Evolutionary conservation across 2,329 filamentous ascomycete species (phyloP).

Genomic region (Lecanicillium sp.): DNA sequence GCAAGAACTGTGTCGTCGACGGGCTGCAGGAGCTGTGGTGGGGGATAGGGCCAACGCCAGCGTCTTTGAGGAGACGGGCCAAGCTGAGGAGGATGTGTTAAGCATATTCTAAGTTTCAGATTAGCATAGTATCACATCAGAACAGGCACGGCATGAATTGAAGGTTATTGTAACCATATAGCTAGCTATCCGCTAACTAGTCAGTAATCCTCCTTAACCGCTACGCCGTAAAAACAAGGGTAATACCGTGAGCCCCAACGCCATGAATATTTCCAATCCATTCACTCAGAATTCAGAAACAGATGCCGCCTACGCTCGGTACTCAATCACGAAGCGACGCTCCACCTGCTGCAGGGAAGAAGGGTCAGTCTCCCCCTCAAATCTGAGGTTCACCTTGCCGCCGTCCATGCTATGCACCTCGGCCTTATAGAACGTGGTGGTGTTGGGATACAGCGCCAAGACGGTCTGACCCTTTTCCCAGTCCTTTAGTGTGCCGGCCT

Average conservation of each 20-base stretch:
- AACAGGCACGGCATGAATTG: no score
- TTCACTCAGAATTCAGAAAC: neutral
- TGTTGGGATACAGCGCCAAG: constrained; percentile 73
- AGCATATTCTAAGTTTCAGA: no score
- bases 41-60: constrained; percentile 9
- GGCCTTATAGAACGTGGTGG: constrained; percentile 79
- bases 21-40: constrained; percentile 8
- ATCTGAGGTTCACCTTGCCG: constrained; percentile 59
- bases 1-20: neutral
- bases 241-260: no score
- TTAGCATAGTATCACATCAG: no score
- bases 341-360: constrained; percentile 72
- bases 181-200: no score
- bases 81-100: no score
- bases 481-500: constrained; percentile 46
- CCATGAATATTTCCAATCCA: neutral
- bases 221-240: no score
- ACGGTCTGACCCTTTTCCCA: constrained; percentile 66
- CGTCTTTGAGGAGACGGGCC: constrained; percentile 16
- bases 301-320: constrained; percentile 36
- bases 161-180: no score
- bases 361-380: constrained; percentile 71
- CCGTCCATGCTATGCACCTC: constrained; percentile 67
- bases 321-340: constrained; percentile 70
- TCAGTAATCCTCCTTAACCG: no score